phyloP scores from a whole-genome alignment of 495 filamentous ascomycete genomes.

The Lophiostoma macrostomum region DNA sequence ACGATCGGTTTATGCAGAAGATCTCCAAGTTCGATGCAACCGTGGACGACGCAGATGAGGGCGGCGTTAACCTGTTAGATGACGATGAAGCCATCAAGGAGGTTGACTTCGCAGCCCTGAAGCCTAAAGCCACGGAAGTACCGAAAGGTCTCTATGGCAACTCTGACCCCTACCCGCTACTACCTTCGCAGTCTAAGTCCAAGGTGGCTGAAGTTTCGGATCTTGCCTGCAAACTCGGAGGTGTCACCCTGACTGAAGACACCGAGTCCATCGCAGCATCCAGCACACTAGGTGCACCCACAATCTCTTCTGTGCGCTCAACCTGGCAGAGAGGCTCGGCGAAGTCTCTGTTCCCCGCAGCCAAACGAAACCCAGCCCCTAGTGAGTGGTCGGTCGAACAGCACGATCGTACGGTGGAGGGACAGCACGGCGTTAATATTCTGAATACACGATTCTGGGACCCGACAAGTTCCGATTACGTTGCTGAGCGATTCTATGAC shows the following conservation, averaged over 20 bases:
- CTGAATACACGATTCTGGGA: slow-evolving; percentile 39
- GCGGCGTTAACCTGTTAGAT: slow-evolving; percentile 22
- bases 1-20: slow-evolving; percentile 8
- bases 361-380: slow-evolving; percentile 23
- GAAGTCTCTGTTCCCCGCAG: slow-evolving; percentile 28
- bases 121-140: background rate
- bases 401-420: slow-evolving; percentile 14
- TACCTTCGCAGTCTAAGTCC: slow-evolving; percentile 7
- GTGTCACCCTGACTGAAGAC: background rate
- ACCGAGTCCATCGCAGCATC: background rate
- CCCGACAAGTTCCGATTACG: slow-evolving; percentile 31
- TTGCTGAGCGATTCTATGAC: slow-evolving; percentile 36
- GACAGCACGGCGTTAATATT: slow-evolving; percentile 28
- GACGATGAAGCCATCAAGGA: background rate
- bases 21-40: slow-evolving; percentile 20
- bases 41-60: slow-evolving; percentile 22
- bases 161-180: slow-evolving; percentile 2
- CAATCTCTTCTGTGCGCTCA: background rate
- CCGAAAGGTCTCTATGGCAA: background rate
- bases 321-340: slow-evolving; percentile 3
- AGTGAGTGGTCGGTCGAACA: slow-evolving; percentile 7
- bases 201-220: background rate
- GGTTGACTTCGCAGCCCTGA: background rate
- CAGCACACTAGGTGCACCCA: background rate
- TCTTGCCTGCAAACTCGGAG: background rate